Evolutionary conservation across 495 filamentous ascomycete species (phyloP).

Genomic region (Aspergillus hancockii): DNA sequence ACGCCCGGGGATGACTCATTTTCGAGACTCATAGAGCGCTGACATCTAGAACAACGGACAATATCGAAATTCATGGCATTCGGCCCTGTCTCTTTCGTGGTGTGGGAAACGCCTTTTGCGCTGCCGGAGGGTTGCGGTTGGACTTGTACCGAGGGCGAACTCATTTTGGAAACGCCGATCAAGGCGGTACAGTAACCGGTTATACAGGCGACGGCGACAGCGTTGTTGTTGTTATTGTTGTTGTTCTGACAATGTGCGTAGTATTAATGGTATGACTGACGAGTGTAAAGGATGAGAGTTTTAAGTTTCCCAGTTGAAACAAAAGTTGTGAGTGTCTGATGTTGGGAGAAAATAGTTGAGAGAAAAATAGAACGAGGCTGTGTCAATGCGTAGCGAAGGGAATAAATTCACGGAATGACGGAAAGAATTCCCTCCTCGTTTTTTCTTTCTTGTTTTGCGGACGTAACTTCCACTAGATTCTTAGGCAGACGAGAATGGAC

Average conservation of each 20-base stretch:
- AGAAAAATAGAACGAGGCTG: slow-evolving; percentile 5
- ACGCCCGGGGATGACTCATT: slow-evolving; percentile 50
- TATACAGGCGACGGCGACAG: neutral
- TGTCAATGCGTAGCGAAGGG: slow-evolving; percentile 9
- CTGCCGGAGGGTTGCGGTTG: slow-evolving; percentile 30
- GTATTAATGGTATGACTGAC: neutral
- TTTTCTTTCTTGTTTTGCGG: slow-evolving; percentile 3
- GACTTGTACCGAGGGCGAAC: slow-evolving; percentile 41
- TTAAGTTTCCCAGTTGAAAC: neutral
- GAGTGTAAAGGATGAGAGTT: neutral
- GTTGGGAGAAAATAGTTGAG: slow-evolving; percentile 6
- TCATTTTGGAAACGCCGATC: slow-evolving; percentile 31
- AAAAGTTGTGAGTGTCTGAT: neutral
- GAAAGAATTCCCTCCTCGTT: slow-evolving; percentile 1
- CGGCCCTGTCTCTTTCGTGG: slow-evolving; percentile 22
- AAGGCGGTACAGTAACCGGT: neutral
- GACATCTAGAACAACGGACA: slow-evolving; percentile 52
- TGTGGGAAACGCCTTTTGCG: slow-evolving; percentile 19
- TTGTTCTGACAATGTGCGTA: neutral
- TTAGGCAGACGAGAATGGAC: slow-evolving; percentile 20
- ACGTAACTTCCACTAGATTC: neutral
- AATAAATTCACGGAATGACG: slow-evolving; percentile 3
- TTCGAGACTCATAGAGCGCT: slow-evolving; percentile 48
- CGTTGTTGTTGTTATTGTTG: neutral
- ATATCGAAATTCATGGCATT: slow-evolving; percentile 36